Percentiles rank a stretch among this genome's conserved stretches.
Evolutionary conservation across 2,329 filamentous ascomycete genomes (phyloP).

Genomic region (Xylariaceae sp.): DNA sequence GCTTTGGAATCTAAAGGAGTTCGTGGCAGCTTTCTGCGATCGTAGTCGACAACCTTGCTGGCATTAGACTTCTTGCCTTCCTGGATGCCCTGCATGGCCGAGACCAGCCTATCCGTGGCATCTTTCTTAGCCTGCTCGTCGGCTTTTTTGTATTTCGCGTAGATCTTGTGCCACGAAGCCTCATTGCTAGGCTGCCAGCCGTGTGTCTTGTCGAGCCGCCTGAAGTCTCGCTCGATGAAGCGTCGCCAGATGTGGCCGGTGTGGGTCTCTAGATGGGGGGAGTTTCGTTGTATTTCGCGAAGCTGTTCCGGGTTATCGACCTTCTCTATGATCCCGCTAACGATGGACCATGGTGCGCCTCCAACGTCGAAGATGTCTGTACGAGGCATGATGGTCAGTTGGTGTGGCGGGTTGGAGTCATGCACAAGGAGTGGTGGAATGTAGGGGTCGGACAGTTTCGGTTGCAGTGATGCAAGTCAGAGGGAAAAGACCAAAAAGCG

Average conservation of each 20-base stretch:
- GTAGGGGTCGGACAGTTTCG: neutral
- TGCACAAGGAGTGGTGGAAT: too few species aligned
- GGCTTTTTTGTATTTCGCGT: slow-evolving; percentile 61
- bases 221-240: slow-evolving; percentile 76
- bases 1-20: slow-evolving; percentile 30
- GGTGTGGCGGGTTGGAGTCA: neutral
- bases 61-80: slow-evolving; percentile 54
- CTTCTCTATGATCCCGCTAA: slow-evolving; percentile 64
- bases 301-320: slow-evolving; percentile 73
- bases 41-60: slow-evolving; percentile 48
- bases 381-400: slow-evolving; percentile 9
- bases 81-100: slow-evolving; percentile 53
- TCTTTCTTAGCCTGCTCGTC: slow-evolving; percentile 52
- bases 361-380: slow-evolving; percentile 63
- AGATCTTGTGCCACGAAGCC: slow-evolving; percentile 73
- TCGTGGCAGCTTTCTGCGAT: slow-evolving; percentile 41
- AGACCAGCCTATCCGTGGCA: slow-evolving; percentile 55
- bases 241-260: slow-evolving; percentile 71
- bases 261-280: slow-evolving; percentile 68
- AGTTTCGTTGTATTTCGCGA: slow-evolving; percentile 67
- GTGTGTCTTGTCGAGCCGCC: slow-evolving; percentile 56
- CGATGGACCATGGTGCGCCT: slow-evolving; percentile 61
- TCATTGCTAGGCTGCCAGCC: slow-evolving; percentile 63
- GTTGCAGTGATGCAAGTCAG: neutral
- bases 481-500: too few species aligned